Base-by-base conservation (phyloP, 768 basidiomycete genomes). In the Amyloporia xantha region DNA sequence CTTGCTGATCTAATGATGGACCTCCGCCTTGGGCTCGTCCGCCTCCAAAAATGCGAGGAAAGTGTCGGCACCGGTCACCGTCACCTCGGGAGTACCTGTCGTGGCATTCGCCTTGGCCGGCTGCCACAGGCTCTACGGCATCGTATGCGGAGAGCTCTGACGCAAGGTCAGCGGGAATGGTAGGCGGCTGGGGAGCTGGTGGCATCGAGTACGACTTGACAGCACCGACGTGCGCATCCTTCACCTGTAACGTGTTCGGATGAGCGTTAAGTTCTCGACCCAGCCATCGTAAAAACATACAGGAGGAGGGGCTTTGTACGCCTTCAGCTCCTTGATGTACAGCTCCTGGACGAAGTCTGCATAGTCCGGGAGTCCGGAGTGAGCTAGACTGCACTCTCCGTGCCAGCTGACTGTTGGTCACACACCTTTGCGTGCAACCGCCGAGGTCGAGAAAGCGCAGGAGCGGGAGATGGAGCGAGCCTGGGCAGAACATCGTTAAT, bases 331-430 rank as follows among this genome's bases (percentile, higher is more conserved):
- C 62, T 77, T 82, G 58, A 98, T 59, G 71, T 97, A 98, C 48
- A 96, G 66, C 55, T 96, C 92, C 78, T 94, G 89, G 46, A 97
- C 76, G 63, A 94, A 74, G 74, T 96, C 94, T 96, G 64, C 17
- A 21, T 20, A 21, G 7, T 15, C 38, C 24, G 41, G n/a, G 17
- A 13, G 15, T 20, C 30, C 66, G 71, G 66, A 59, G 57, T 60
- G 36, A 51, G 70, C 63, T 68, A 70, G 71, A 69, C 62, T 68
- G 68, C 57, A 48, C 33, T 39, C 46, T 13, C 20, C 33, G 36
- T 49, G 9, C 37, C 28, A 37, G 36, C 36, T 43, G 21, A 30
- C n/a, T 19, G 33, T 21, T n/a, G 20, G 44, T 45, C 47, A 67
- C 73, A 24, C 62, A 84, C 86, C 87, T 74, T 79, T 84, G 63